phyloP scores from a whole-genome alignment of 78 protist genomes.

The Bigelowiella natans region DNA sequence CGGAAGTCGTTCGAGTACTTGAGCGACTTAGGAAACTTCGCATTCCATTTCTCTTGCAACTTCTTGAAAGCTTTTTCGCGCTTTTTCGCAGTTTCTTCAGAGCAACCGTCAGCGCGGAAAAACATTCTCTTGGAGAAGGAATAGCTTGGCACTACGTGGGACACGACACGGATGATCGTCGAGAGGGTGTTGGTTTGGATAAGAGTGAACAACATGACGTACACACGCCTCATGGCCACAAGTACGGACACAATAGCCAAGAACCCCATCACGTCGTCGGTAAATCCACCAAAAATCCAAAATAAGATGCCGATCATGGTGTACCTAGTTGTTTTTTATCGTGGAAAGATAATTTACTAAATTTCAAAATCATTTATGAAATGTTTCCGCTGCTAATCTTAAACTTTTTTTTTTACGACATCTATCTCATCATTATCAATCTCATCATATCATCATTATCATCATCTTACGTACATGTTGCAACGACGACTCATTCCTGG shows the following conservation, averaged over 20 bases:
- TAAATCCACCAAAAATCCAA: not conserved
- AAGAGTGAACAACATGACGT: constrained; percentile 7
- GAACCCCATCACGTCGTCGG: not conserved
- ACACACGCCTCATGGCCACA: not conserved
- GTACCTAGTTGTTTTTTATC: too few relatives aligned
- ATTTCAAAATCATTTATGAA: too few relatives aligned
- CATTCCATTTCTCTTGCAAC: not conserved
- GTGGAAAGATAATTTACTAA: too few relatives aligned
- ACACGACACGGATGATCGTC: not conserved
- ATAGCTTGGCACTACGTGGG: not conserved
- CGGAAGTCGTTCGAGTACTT: not conserved
- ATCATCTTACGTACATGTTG: too few relatives aligned
- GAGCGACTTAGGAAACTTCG: not conserved
- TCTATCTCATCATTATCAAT: too few relatives aligned
- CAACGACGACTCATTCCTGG: too few relatives aligned
- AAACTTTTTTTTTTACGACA: too few relatives aligned
- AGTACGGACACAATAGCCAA: not conserved
- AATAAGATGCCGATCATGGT: too few relatives aligned
- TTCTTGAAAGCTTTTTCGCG: not conserved
- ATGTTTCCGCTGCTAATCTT: too few relatives aligned
- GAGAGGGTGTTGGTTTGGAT: constrained; percentile 1
- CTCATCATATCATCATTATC: too few relatives aligned
- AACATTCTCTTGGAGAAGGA: not conserved
- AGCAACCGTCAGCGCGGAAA: not conserved
- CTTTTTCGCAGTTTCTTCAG: not conserved